phyloP scores from a whole-genome alignment of 1,139 yeast species.

The Scheffersomyces parashehatae region DNA sequence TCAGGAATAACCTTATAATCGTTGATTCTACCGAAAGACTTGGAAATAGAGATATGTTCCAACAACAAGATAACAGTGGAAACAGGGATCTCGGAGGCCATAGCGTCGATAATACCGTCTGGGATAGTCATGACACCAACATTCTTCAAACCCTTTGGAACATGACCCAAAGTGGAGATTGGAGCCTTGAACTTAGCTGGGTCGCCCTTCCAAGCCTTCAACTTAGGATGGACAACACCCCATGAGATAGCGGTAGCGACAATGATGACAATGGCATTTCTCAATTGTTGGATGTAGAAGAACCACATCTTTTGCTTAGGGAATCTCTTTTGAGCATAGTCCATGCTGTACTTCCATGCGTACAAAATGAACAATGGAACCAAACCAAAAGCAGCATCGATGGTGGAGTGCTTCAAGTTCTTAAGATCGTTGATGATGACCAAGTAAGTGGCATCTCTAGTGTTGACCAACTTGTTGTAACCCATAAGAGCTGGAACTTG shows the following conservation, averaged over 20 bases:
- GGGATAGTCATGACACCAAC: constrained; percentile 76
- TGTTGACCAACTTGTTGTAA: constrained; percentile 60
- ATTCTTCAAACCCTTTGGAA: constrained; percentile 78
- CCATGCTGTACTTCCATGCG: constrained; percentile 62
- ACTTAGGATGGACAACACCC: constrained; percentile 45
- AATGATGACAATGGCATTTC: constrained; percentile 80
- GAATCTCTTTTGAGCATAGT: constrained; percentile 62
- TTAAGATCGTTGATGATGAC: constrained; percentile 75
- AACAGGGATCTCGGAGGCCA: constrained; percentile 83
- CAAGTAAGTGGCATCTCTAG: constrained; percentile 67
- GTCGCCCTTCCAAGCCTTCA: constrained; percentile 39
- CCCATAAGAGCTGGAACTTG: constrained; percentile 92
- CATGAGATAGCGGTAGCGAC: constrained; percentile 76
- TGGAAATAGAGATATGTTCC: constrained; percentile 92
- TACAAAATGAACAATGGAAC: constrained; percentile 70
- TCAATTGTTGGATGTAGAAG: constrained; percentile 73
- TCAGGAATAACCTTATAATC: constrained; percentile 90
- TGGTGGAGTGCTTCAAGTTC: constrained; percentile 62
- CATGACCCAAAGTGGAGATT: constrained; percentile 69
- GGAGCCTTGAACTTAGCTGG: constrained; percentile 37
- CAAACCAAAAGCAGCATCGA: constrained; percentile 90
- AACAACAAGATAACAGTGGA: constrained; percentile 78
- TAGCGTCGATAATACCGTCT: constrained; percentile 53
- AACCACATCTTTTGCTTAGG: constrained; percentile 58
- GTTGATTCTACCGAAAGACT: constrained; percentile 89